Conservation (phyloP, 2,329 filamentous ascomycete species). For the Penicillium sp. region DNA sequence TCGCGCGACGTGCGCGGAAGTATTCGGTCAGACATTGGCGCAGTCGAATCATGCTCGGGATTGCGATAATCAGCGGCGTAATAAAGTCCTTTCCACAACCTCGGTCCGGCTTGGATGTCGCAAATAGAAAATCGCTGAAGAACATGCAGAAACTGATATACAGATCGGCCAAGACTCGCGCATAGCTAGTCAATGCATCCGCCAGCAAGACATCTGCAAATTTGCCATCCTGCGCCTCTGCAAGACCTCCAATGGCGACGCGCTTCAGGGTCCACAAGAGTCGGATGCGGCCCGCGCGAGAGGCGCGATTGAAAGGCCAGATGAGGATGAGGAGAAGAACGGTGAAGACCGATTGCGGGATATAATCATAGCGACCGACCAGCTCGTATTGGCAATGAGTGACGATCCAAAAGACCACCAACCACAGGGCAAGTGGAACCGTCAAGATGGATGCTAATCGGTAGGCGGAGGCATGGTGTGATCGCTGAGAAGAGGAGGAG, state of each 20-base stretch:
- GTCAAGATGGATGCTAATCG: slow-evolving; percentile 74
- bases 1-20: slow-evolving; percentile 57
- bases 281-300: slow-evolving; percentile 64
- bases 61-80: slow-evolving; percentile 75
- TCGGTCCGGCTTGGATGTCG: slow-evolving; percentile 74
- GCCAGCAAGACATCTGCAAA: slow-evolving; percentile 92
- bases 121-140: slow-evolving; percentile 62
- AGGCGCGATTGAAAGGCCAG: slow-evolving; percentile 63
- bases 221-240: slow-evolving; percentile 79
- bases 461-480: slow-evolving; percentile 79
- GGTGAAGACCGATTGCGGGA: slow-evolving; percentile 78
- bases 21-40: slow-evolving; percentile 91
- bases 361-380: slow-evolving; percentile 72
- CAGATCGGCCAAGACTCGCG: slow-evolving; percentile 83
- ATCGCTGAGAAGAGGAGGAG: slow-evolving; percentile 54
- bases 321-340: slow-evolving; percentile 66
- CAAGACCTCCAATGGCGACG: slow-evolving; percentile 77
- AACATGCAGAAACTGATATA: slow-evolving; percentile 93
- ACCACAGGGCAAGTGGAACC: slow-evolving; percentile 62
- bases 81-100: slow-evolving; percentile 71
- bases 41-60: slow-evolving; percentile 79
- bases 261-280: slow-evolving; percentile 71
- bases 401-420: slow-evolving; percentile 76
- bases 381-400: slow-evolving; percentile 64
- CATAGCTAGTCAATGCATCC: slow-evolving; percentile 90